Percentiles rank a stretch among this genome's conserved stretches.
Conservation (phyloP, 805 yeast species). For the Tetrapisispora pingtungensis region DNA sequence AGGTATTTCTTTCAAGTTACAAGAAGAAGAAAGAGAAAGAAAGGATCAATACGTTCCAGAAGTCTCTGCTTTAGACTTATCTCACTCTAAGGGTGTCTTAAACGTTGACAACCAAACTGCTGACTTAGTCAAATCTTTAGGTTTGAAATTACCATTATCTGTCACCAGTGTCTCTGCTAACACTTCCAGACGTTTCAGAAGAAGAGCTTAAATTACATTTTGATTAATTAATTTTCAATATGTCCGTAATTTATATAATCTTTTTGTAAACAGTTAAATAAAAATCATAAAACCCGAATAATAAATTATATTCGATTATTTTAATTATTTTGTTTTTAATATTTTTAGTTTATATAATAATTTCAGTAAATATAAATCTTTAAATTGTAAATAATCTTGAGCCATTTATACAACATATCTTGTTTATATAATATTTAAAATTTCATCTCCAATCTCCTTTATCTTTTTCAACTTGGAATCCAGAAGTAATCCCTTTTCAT, state of each 20-base stretch:
- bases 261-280: slow-evolving; percentile 5
- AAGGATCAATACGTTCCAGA: slow-evolving; percentile 99
- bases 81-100: slow-evolving; percentile 91
- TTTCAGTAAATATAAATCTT: neutral
- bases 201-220: slow-evolving; percentile 54
- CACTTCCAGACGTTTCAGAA: slow-evolving; percentile 87
- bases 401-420: neutral
- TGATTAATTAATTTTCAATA: neutral
- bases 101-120: slow-evolving; percentile 96
- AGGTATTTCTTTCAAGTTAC: slow-evolving; percentile 99
- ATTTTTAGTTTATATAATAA: too few relatives aligned
- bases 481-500: slow-evolving; percentile 24
- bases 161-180: slow-evolving; percentile 81
- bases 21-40: slow-evolving; percentile 99
- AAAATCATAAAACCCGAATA: slow-evolving; percentile 3
- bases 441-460: slow-evolving; percentile 35
- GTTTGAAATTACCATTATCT: slow-evolving; percentile 79
- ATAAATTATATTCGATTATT: slow-evolving; percentile 3
- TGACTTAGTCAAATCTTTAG: slow-evolving; percentile 87
- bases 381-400: too few relatives aligned
- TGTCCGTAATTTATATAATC: neutral
- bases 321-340: neutral
- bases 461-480: slow-evolving; percentile 31
- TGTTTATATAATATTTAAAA: slow-evolving; percentile 27
- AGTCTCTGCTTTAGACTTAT: slow-evolving; percentile 97